A percentile compares a stretch with the other conserved stretches of the same genome.
Evolutionary conservation across 176 grass and related monocot species (phyloP).

Genomic region (Oryza officinalis): DNA sequence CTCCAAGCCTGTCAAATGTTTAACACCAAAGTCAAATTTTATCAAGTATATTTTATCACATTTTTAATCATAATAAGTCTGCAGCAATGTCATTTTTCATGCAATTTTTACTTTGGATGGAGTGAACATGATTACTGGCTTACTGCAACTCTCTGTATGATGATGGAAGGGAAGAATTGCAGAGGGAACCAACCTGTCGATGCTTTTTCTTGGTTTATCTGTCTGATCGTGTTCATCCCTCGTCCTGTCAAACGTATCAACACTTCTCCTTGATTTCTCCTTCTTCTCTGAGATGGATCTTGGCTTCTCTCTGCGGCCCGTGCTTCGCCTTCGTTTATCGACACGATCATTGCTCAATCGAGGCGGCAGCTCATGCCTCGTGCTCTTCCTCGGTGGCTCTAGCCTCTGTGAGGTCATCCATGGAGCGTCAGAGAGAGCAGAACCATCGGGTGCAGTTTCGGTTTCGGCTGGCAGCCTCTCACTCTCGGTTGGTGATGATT

Average conservation of each 20-base stretch:
- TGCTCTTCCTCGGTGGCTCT: conserved; percentile 48
- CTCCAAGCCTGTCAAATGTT: conserved; percentile 64
- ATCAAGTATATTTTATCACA: not conserved
- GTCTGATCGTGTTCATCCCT: conserved; percentile 46
- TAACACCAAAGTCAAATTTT: not conserved
- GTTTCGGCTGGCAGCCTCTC: conserved; percentile 44
- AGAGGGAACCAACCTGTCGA: conserved; percentile 65
- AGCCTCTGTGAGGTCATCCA: conserved; percentile 47
- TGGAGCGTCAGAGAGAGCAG: conserved; percentile 47
- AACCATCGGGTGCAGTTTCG: conserved; percentile 30
- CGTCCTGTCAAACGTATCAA: conserved; percentile 48
- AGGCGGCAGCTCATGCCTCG: conserved; percentile 37
- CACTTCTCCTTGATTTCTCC: conserved; percentile 72
- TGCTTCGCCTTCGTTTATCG: conserved; percentile 59
- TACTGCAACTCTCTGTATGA: not conserved
- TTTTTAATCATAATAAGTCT: conserved; percentile 3
- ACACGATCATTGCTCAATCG: conserved; percentile 17
- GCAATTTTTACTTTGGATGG: no score
- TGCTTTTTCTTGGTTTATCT: conserved; percentile 92
- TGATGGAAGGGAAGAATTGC: conserved; percentile 4
- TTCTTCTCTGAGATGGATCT: conserved; percentile 50
- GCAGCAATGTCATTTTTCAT: not conserved
- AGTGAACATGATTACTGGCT: not conserved
- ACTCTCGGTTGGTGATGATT: conserved; percentile 22
- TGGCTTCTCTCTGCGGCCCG: conserved; percentile 54